Evolutionary conservation across 1,139 yeast species (phyloP).

Genomic region (Yamadazyma sp.): DNA sequence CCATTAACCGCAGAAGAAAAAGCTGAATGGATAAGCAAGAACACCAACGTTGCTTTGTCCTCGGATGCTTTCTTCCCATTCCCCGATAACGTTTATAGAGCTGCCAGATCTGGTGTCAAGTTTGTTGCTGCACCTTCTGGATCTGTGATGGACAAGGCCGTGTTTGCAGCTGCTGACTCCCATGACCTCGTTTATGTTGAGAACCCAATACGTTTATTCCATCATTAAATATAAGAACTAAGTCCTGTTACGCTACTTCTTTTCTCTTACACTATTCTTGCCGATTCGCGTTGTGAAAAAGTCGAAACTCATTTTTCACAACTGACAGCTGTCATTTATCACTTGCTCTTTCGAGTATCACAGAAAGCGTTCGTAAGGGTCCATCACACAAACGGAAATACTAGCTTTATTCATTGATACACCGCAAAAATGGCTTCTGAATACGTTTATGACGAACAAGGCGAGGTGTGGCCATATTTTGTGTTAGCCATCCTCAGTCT

Average conservation of each 20-base stretch:
- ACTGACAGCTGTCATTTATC: background rate
- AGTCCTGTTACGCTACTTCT: too few relatives aligned
- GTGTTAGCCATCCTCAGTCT: slow-evolving; percentile 65
- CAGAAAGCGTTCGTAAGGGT: too few relatives aligned
- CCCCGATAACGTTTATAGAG: slow-evolving; percentile 98
- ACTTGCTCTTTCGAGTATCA: background rate
- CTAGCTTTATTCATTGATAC: too few relatives aligned
- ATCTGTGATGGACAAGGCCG: slow-evolving; percentile 96
- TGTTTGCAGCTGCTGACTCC: slow-evolving; percentile 91
- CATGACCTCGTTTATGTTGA: slow-evolving; percentile 86
- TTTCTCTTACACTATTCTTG: background rate
- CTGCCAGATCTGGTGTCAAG: slow-evolving; percentile 93
- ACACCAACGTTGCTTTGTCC: slow-evolving; percentile 83
- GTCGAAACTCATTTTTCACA: background rate
- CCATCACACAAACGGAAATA: too few relatives aligned
- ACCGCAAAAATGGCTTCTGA: slow-evolving; percentile 32
- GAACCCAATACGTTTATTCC: slow-evolving; percentile 96
- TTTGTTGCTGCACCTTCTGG: slow-evolving; percentile 97
- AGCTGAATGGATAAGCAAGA: slow-evolving; percentile 78
- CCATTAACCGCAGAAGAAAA: slow-evolving; percentile 85
- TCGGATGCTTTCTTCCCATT: slow-evolving; percentile 99
- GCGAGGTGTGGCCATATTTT: slow-evolving; percentile 96
- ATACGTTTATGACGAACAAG: slow-evolving; percentile 83
- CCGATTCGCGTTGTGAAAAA: background rate
- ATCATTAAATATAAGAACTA: slow-evolving; percentile 54